These are phyloP conservation scores for Citrus trifoliata DNA, from an alignment of 345 rosid genomes.

Conservation along the genomic window DNA sequence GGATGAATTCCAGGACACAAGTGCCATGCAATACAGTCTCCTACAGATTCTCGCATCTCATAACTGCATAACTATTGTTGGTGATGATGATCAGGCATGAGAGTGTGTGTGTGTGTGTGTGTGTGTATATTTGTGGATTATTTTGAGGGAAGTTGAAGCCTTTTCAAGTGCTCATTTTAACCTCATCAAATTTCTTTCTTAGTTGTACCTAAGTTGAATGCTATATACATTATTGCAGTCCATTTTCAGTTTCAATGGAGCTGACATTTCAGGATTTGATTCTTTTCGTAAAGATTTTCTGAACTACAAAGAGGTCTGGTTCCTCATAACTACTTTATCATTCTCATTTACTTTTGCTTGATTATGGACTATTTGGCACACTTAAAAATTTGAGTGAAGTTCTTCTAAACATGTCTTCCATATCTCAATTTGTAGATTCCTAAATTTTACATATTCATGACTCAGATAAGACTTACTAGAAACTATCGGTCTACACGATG, in stretches of 20 bases:
- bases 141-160: neutral
- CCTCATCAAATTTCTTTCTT: neutral
- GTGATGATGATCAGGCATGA: constrained; percentile 94
- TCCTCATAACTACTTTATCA: constrained; percentile 4
- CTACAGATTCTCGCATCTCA: constrained; percentile 71
- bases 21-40: constrained; percentile 82
- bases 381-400: neutral
- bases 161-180: neutral
- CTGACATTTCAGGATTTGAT: constrained; percentile 84
- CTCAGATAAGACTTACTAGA: constrained; percentile 73
- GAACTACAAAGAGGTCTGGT: constrained; percentile 68
- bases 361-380: neutral
- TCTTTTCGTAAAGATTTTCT: constrained; percentile 85
- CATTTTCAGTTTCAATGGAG: constrained; percentile 93
- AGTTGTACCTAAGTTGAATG: neutral
- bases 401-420: neutral
- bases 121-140: neutral
- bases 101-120: neutral
- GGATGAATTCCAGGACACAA: constrained; percentile 97
- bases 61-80: constrained; percentile 69
- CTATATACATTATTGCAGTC: constrained; percentile 50
- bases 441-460: constrained; percentile 15
- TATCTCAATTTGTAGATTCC: neutral
- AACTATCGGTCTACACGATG: constrained; percentile 84
- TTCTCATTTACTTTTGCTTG: constrained; percentile 1